Conservation (phyloP, 495 filamentous ascomycete species). For the Hypoxylon fuscum region DNA sequence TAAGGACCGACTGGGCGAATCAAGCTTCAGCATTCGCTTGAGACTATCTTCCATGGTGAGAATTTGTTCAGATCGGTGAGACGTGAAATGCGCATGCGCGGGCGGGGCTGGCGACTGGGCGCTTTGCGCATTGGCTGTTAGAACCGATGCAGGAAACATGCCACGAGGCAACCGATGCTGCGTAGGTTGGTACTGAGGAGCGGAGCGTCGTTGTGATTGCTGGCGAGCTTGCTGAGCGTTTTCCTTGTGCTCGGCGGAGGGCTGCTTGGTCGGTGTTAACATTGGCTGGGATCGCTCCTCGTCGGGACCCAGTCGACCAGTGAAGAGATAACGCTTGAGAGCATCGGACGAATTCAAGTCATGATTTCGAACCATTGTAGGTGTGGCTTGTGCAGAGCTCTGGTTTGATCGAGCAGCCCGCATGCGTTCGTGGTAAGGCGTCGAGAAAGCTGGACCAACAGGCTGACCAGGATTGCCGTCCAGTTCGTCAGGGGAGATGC, state of each 20-base stretch:
- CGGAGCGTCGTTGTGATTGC: conserved; percentile 3
- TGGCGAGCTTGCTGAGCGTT: conserved; percentile 22
- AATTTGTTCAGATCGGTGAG: conserved; percentile 45
- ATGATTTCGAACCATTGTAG: conserved; percentile 10
- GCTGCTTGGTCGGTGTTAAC: background rate
- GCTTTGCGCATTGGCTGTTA: conserved; percentile 31
- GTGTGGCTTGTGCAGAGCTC: conserved; percentile 33
- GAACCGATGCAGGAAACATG: conserved; percentile 36
- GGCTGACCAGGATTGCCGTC: conserved; percentile 62
- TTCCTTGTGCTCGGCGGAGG: conserved; percentile 18
- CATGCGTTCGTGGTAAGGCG: conserved; percentile 72
- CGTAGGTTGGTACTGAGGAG: background rate
- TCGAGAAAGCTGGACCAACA: conserved; percentile 72
- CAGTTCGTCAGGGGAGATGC: conserved; percentile 73
- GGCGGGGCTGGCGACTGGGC: conserved; percentile 17
- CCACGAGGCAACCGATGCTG: conserved; percentile 26
- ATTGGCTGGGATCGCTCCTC: background rate
- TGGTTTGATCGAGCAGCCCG: conserved; percentile 57
- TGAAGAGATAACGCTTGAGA: conserved; percentile 53
- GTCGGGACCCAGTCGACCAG: conserved; percentile 26
- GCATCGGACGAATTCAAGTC: conserved; percentile 41
- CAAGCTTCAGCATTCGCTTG: conserved; percentile 59
- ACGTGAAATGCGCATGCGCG: conserved; percentile 16
- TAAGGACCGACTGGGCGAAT: conserved; percentile 27
- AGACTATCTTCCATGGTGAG: conserved; percentile 59